Conservation (phyloP, 164 flowering plant species). For the Piper longum region DNA sequence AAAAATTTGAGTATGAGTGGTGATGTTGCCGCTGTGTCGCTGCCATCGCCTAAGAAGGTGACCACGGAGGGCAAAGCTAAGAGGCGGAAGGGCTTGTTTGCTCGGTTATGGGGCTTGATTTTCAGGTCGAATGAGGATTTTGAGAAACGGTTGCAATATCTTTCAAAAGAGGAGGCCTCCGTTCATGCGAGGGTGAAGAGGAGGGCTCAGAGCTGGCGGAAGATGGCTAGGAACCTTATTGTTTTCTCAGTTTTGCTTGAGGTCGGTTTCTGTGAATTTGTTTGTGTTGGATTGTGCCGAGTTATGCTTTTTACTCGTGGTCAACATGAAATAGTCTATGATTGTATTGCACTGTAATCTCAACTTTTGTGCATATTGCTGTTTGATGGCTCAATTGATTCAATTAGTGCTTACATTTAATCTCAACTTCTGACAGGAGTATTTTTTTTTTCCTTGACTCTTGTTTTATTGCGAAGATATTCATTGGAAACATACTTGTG, state of each 20-base stretch:
- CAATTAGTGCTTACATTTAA: too few species aligned
- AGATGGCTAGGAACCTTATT: conserved; percentile 36
- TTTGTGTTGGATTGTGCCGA: background rate
- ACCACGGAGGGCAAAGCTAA: background rate
- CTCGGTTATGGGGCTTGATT: conserved; percentile 57
- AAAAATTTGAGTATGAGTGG: background rate
- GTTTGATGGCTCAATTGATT: too few species aligned
- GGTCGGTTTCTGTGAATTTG: conserved; percentile 20
- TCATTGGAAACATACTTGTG: too few species aligned
- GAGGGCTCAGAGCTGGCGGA: conserved; percentile 48
- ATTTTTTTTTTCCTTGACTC: too few species aligned
- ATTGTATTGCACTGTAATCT: too few species aligned
- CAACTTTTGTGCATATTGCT: background rate
- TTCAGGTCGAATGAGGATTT: conserved; percentile 63
- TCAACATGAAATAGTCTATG: background rate
- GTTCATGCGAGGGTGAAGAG: conserved; percentile 46
- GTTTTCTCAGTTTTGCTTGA: conserved; percentile 51
- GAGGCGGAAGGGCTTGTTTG: conserved; percentile 32
- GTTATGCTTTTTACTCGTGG: too few species aligned
- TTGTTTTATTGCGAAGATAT: too few species aligned
- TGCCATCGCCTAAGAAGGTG: background rate
- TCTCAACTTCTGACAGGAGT: too few species aligned
- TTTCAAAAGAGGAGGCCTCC: conserved; percentile 73
- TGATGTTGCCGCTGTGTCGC: background rate
- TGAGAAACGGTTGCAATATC: conserved; percentile 63